Conservation (phyloP, 768 basidiomycete species). For the Nevesoporus exiguus region DNA sequence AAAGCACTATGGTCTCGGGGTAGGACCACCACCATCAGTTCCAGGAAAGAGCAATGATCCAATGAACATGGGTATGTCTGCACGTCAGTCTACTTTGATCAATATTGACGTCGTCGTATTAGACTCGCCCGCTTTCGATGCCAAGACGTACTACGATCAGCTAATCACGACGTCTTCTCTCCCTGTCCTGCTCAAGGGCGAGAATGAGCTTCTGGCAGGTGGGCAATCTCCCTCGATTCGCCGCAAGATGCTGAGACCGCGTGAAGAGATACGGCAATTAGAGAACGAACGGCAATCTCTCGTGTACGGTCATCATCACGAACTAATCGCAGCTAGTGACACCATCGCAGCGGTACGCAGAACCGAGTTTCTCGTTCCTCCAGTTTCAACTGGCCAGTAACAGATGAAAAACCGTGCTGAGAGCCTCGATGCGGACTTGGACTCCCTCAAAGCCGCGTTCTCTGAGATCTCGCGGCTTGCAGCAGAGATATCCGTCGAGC, state of each 20-base stretch:
- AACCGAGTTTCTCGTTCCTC: not conserved
- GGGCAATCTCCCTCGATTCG: not conserved
- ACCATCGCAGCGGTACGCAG: slow-evolving; percentile 77
- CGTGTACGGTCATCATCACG: slow-evolving; percentile 94
- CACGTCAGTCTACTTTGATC: not conserved
- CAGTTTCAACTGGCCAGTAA: not conserved
- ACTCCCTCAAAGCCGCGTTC: slow-evolving; percentile 74
- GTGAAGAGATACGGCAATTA: slow-evolving; percentile 76
- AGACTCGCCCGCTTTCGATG: slow-evolving; percentile 84
- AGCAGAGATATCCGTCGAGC: slow-evolving; percentile 60
- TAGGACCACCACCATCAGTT: slow-evolving; percentile 64
- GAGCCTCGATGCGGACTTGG: slow-evolving; percentile 79
- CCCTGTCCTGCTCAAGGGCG: slow-evolving; percentile 66
- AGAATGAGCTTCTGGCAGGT: slow-evolving; percentile 81
- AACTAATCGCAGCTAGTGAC: slow-evolving; percentile 89
- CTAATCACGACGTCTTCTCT: slow-evolving; percentile 79
- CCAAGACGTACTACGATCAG: slow-evolving; percentile 81
- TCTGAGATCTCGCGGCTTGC: slow-evolving; percentile 82
- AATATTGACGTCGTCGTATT: slow-evolving; percentile 1
- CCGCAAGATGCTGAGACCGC: slow-evolving; percentile 4
- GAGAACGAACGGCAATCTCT: slow-evolving; percentile 87
- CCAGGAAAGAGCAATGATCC: slow-evolving; percentile 63
- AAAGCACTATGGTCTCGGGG: slow-evolving; percentile 83
- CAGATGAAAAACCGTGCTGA: slow-evolving; percentile 90
- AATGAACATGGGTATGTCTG: slow-evolving; percentile 69